phyloP scores from a whole-genome alignment of 1,284 basidiomycete genomes.

The Anthracocystis panici-leucophaei region DNA sequence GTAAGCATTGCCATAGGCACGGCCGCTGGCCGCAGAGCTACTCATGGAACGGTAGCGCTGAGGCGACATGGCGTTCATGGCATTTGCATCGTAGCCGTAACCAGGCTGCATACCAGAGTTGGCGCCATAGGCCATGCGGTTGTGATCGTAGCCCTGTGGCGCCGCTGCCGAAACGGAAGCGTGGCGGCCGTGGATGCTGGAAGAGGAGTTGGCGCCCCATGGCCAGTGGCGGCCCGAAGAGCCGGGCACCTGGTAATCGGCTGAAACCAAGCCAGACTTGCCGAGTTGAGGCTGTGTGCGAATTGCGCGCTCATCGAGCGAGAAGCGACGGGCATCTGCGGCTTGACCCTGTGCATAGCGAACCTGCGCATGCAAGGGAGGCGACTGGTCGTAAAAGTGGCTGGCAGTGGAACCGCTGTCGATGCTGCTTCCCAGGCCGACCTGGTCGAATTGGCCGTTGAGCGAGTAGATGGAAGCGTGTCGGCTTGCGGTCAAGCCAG shows the following conservation, averaged over 20 bases:
- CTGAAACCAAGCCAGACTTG: constrained; percentile 47
- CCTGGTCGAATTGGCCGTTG: constrained; percentile 53
- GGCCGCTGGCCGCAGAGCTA: constrained; percentile 49
- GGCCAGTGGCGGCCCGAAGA: constrained; percentile 53
- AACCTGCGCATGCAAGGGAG: constrained; percentile 47
- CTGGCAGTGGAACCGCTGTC: constrained; percentile 45
- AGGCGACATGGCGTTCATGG: constrained; percentile 48
- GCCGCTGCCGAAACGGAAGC: constrained; percentile 50
- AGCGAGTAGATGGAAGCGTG: constrained; percentile 55
- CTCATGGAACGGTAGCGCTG: constrained; percentile 54
- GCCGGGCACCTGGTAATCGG: constrained; percentile 46
- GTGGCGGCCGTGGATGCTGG: constrained; percentile 45
- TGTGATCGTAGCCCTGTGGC: constrained; percentile 49
- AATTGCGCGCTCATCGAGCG: constrained; percentile 50
- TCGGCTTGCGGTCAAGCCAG: constrained; percentile 43
- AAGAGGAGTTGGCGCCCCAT: constrained; percentile 38
- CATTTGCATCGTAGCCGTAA: constrained; percentile 43
- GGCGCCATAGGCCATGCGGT: constrained; percentile 46
- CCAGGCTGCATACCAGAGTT: constrained; percentile 33
- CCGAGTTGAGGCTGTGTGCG: constrained; percentile 44
- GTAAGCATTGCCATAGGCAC: constrained; percentile 43
- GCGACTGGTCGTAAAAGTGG: constrained; percentile 53
- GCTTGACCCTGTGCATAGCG: constrained; percentile 48
- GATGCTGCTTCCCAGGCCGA: constrained; percentile 45
- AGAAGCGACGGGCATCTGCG: constrained; percentile 50